Evolutionary conservation across 2,329 filamentous ascomycete genomes (phyloP).

Genomic region (Pyrenophora tritici-repentis): DNA sequence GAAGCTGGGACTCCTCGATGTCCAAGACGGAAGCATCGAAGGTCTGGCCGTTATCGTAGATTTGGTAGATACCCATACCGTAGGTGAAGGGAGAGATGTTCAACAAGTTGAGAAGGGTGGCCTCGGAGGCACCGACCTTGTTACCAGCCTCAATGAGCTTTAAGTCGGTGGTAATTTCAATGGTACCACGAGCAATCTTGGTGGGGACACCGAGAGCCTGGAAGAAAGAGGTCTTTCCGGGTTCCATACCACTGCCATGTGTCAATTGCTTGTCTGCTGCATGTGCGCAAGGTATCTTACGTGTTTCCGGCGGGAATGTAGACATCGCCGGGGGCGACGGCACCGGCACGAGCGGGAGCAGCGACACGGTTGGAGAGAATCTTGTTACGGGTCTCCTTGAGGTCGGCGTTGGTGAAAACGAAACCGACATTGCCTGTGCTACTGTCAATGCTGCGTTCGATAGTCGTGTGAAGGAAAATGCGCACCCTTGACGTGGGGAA

Average conservation of each 20-base stretch:
- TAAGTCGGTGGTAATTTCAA: conserved; percentile 97
- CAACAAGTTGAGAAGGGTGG: conserved; percentile 98
- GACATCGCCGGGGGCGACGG: conserved; percentile 90
- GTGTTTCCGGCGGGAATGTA: conserved; percentile 98
- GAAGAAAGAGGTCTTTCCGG: conserved; percentile 99
- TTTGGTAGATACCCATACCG: conserved; percentile 93
- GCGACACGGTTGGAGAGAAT: conserved; percentile 97
- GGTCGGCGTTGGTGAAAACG: conserved; percentile 98
- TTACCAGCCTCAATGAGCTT: conserved; percentile 91
- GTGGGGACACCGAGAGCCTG: conserved; percentile 99
- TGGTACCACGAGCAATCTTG: conserved; percentile 99
- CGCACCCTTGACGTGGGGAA: conserved; percentile 85
- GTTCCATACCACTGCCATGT: conserved; percentile 80
- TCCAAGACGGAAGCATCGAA: conserved; percentile 88
- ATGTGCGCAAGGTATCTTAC: conserved; percentile 19
- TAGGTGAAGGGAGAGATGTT: conserved; percentile 86
- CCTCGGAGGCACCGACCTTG: conserved; percentile 99
- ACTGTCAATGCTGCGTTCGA: conserved; percentile 21
- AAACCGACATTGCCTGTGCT: conserved; percentile 81
- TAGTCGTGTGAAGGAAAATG: conserved; percentile 9
- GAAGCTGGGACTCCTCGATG: conserved; percentile 92
- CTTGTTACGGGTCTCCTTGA: conserved; percentile 91
- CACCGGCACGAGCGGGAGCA: conserved; percentile 96
- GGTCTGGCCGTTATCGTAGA: conserved; percentile 96
- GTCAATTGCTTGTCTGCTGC: conserved; percentile 18